Base-by-base conservation (phyloP, 106 monocot genomes). In the Allium sativum region DNA sequence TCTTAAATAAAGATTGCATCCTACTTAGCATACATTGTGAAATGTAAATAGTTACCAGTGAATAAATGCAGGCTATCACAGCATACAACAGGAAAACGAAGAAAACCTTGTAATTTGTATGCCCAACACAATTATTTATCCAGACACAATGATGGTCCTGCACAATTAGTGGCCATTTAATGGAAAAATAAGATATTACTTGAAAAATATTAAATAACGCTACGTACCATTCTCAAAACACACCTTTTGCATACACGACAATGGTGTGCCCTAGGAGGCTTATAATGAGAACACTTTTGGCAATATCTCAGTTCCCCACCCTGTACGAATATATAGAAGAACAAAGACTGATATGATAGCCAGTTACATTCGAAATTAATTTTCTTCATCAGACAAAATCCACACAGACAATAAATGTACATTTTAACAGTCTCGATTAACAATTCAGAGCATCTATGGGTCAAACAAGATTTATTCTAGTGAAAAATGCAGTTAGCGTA, bases 101-200 rank as follows among this genome's bases (percentile, higher is more conserved):
- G 79, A 98, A 98, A 44, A 77, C 74, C 64, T 98, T 98, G 74
- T 98, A 98, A 75, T 98, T 98, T 64, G 80, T 76, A 85, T 92
- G 92, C 11, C 98, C 98, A 12, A 98, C 98, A 66, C 98, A 98
- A 69, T 98, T 98, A 68, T 98, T 98, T 74, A 98, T 98, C 98
- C 98, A 98, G 31, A 88, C 73, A 71, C 98, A 98, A 58, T 98
- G 98, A 74, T 98, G 98, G 72, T 98, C 98, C 92, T 98, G 92
- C 61, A 72, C 18, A 11, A 72, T 55, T 51, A 77, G 47, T 53
- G 7, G 55, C 42, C 12, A 21, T 15, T 68, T 13, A 41, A 44
- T 18, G 62, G 9, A 14, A 17, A 41, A 15, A 12, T 9, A 56
- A 68, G 52, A 9, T 14, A 42, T 18, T 52, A 12, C 51, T 61